A percentile compares a stretch with the other conserved stretches of the same genome.
phyloP scores from a whole-genome alignment of 129 eudicot genomes.

The Chrysanthemum lavandulifolium region DNA sequence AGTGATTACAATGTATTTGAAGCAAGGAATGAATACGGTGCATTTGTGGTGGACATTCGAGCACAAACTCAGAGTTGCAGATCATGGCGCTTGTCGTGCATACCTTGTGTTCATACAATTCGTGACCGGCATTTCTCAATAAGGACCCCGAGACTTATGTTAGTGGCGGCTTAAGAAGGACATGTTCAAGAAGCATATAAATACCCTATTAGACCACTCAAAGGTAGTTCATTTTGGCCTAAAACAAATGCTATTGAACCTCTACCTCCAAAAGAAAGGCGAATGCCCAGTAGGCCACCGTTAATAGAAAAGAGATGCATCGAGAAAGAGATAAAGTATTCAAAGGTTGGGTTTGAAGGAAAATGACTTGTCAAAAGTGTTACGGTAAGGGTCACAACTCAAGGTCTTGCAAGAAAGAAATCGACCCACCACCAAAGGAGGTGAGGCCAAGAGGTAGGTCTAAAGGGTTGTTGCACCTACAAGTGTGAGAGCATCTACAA shows the following conservation, averaged over 20 bases:
- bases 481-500: slow-evolving; percentile 1
- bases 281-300: neutral
- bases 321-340: neutral
- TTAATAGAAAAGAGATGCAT: neutral
- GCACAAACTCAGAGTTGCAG: neutral
- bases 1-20: no score
- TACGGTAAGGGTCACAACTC: neutral
- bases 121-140: neutral
- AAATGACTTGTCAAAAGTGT: neutral
- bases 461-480: neutral
- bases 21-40: no score
- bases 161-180: neutral
- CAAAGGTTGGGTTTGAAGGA: neutral
- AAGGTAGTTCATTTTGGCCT: neutral
- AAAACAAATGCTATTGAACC: neutral
- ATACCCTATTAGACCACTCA: no score
- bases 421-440: neutral
- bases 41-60: neutral
- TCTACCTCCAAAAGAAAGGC: neutral
- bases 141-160: neutral
- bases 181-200: neutral
- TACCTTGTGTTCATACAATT: neutral
- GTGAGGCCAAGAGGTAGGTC: neutral
- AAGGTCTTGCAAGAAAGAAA: slow-evolving; percentile 6
- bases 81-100: neutral